Conservation (phyloP, 495 filamentous ascomycete genomes). For the Astrocystis sublimbata region DNA sequence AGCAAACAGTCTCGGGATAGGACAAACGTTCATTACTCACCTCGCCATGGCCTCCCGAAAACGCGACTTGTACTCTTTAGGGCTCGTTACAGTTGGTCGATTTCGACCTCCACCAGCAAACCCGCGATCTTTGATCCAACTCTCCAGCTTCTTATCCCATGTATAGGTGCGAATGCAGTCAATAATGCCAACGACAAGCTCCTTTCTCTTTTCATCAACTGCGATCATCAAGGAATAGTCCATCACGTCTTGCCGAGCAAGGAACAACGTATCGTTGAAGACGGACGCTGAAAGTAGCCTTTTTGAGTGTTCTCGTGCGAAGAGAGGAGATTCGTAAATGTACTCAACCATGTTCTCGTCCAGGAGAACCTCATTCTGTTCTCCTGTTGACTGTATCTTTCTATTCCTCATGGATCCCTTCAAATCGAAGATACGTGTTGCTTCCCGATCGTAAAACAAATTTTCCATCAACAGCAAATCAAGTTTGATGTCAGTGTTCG, state of each 20-base stretch:
- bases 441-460: slow-evolving; percentile 92
- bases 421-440: slow-evolving; percentile 92
- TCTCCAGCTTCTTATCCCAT: slow-evolving; percentile 99
- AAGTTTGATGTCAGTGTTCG: slow-evolving; percentile 91
- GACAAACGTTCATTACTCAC: slow-evolving; percentile 52
- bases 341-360: slow-evolving; percentile 99
- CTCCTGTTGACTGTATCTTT: slow-evolving; percentile 90
- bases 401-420: slow-evolving; percentile 99
- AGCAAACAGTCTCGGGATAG: neutral
- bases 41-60: slow-evolving; percentile 96
- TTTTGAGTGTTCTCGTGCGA: slow-evolving; percentile 90
- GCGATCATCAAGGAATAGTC: slow-evolving; percentile 99
- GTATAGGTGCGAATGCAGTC: slow-evolving; percentile 98
- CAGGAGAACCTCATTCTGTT: slow-evolving; percentile 92
- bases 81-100: slow-evolving; percentile 91
- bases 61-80: slow-evolving; percentile 94
- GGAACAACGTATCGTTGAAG: slow-evolving; percentile 96
- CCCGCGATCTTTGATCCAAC: slow-evolving; percentile 96
- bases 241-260: slow-evolving; percentile 94
- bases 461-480: slow-evolving; percentile 98
- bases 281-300: slow-evolving; percentile 78
- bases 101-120: slow-evolving; percentile 84
- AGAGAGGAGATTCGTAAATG: slow-evolving; percentile 95
- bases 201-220: slow-evolving; percentile 83
- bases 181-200: slow-evolving; percentile 96